Percentiles rank a stretch among this genome's conserved stretches.
Evolutionary conservation across 1,284 basidiomycete genomes (phyloP).

Genomic region (Flammula alnicola): DNA sequence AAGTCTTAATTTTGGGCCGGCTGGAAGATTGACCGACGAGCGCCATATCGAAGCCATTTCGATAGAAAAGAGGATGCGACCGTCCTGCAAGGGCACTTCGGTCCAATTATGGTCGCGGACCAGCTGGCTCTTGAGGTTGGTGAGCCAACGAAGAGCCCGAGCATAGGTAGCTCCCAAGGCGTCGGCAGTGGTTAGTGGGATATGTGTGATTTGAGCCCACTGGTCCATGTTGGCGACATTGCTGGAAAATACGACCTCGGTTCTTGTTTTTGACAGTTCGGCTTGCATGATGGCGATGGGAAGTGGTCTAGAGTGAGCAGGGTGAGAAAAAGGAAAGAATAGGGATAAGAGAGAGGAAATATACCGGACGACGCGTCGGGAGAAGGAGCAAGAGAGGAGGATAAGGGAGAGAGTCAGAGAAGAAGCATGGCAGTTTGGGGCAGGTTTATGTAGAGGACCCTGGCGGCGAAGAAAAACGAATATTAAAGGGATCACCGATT

Average conservation of each 20-base stretch:
- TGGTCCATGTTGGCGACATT: conserved; percentile 79
- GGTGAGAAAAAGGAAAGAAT: conserved; percentile 15
- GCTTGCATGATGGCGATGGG: conserved; percentile 40
- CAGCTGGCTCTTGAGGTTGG: conserved; percentile 61
- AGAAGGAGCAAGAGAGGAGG: conserved; percentile 13
- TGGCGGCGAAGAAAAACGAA: conserved; percentile 35
- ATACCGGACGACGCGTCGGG: conserved; percentile 8
- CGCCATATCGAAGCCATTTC: conserved; percentile 78
- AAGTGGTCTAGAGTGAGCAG: conserved; percentile 7
- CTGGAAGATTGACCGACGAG: conserved; percentile 71
- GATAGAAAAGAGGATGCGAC: conserved; percentile 75
- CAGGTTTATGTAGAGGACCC: conserved; percentile 37
- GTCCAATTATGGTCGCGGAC: conserved; percentile 71
- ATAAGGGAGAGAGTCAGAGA: conserved; percentile 19
- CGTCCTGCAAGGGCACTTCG: conserved; percentile 60
- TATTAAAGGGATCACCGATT: conserved; percentile 37
- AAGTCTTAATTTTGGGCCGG: conserved; percentile 71
- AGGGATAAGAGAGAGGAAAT: conserved; percentile 18
- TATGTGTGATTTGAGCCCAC: conserved; percentile 76
- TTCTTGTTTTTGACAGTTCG: conserved; percentile 37
- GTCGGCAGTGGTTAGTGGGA: conserved; percentile 79
- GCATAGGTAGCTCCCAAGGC: conserved; percentile 79
- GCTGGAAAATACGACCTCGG: conserved; percentile 76
- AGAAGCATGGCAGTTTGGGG: conserved; percentile 30
- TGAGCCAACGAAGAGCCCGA: conserved; percentile 75